phyloP scores from a whole-genome alignment of 306 rosid genomes.

The Sesbania bispinosa region DNA sequence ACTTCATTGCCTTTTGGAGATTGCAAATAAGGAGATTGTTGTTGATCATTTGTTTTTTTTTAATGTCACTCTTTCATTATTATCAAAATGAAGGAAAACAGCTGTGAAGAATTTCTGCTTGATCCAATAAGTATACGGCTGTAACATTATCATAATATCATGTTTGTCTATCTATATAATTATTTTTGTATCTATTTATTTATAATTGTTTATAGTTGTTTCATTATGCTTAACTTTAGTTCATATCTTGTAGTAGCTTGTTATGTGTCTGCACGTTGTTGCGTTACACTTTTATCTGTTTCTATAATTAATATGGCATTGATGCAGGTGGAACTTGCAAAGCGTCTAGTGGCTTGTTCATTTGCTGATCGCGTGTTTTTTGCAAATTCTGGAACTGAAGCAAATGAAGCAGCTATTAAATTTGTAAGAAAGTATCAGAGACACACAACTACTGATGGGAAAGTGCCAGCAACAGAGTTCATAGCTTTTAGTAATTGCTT shows the following conservation, averaged over 20 bases:
- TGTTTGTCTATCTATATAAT: neutral
- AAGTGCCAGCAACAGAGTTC: slow-evolving; percentile 64
- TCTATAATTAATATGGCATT: slow-evolving; percentile 6
- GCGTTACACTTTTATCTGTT: neutral
- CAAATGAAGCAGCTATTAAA: slow-evolving; percentile 92
- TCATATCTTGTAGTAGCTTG: neutral
- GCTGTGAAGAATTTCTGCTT: neutral
- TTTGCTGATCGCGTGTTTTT: slow-evolving; percentile 94
- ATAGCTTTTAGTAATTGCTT: slow-evolving; percentile 76
- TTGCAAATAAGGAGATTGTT: neutral
- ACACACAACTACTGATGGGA: slow-evolving; percentile 41
- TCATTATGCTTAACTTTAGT: neutral
- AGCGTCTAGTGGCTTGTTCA: slow-evolving; percentile 58
- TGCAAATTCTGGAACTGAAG: slow-evolving; percentile 90
- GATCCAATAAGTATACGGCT: neutral
- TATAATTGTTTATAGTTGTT: neutral
- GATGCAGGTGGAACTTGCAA: slow-evolving; percentile 81
- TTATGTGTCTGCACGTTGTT: neutral
- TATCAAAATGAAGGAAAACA: neutral
- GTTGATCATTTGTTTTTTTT: slow-evolving; percentile 5
- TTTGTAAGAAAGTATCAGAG: slow-evolving; percentile 86
- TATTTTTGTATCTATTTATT: neutral
- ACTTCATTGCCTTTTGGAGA: neutral
- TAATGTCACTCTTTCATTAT: neutral
- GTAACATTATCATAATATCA: neutral